A percentile compares a stretch with the other conserved stretches of the same genome.
Conservation (phyloP, 306 rosid genomes). For the Lathyrus oleraceus region DNA sequence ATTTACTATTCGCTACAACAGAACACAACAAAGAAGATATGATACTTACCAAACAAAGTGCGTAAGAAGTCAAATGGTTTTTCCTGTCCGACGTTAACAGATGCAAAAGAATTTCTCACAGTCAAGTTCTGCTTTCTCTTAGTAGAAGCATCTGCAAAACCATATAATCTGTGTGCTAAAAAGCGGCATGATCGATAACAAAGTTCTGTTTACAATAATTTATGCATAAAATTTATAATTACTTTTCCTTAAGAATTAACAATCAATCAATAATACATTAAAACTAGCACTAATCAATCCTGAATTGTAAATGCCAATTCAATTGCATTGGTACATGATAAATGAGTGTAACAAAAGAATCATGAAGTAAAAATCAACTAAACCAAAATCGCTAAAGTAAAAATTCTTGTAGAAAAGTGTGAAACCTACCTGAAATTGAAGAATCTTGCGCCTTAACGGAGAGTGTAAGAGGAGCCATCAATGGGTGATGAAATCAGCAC, state of each 20-base stretch:
- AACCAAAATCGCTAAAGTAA: background rate
- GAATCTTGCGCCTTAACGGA: constrained; percentile 49
- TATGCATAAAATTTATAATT: constrained; percentile 1
- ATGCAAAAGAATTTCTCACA: constrained; percentile 70
- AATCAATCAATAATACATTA: background rate
- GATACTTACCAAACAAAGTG: constrained; percentile 64
- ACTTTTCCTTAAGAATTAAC: background rate
- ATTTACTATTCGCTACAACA: background rate
- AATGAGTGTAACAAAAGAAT: background rate
- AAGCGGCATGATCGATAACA: background rate
- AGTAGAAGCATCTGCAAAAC: constrained; percentile 62
- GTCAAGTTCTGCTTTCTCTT: constrained; percentile 44
- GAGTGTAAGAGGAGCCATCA: constrained; percentile 59
- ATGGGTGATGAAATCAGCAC: constrained; percentile 25
- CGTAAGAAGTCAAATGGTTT: constrained; percentile 87
- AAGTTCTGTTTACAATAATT: background rate
- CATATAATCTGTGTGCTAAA: constrained; percentile 17
- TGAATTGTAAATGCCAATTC: background rate
- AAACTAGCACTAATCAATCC: background rate
- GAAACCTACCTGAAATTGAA: constrained; percentile 47
- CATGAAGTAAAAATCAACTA: background rate
- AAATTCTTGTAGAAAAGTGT: background rate
- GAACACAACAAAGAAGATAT: constrained; percentile 17
- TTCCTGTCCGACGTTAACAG: constrained; percentile 63
- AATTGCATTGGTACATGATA: background rate